A percentile compares a stretch with the other conserved stretches of the same genome.
These are phyloP conservation scores for Hevea brasiliensis DNA, from an alignment of 345 rosid genomes.

Conservation along the genomic window DNA sequence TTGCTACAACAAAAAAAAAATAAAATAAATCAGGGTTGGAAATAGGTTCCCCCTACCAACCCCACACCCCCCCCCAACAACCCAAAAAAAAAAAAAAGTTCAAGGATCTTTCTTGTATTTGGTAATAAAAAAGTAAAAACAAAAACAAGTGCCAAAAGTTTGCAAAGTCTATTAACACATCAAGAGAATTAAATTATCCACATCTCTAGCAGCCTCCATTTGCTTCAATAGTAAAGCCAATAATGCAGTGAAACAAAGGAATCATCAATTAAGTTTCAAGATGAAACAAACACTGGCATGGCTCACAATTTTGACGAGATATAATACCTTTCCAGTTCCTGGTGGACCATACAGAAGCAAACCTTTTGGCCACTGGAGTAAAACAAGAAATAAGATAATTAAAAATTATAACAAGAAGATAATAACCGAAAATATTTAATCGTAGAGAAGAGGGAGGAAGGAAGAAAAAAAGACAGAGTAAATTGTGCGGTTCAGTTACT, in stretches of 20 bases:
- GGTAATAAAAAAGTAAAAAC: no score
- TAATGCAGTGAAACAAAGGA: not conserved
- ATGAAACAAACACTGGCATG: not conserved
- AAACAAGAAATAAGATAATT: not conserved
- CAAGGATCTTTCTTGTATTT: not conserved
- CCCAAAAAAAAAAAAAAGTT: not conserved
- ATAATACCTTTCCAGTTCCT: slow-evolving; percentile 85
- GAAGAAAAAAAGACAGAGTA: not conserved
- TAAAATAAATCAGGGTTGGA: no score
- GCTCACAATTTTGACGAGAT: not conserved
- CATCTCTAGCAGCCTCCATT: not conserved
- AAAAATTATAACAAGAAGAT: not conserved
- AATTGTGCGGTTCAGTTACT: slow-evolving; percentile 30
- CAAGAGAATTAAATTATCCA: not conserved
- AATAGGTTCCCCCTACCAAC: no score
- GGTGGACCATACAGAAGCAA: slow-evolving; percentile 90
- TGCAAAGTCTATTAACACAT: not conserved
- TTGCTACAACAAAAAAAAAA: not conserved
- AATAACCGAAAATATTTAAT: slow-evolving; percentile 10
- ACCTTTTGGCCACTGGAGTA: slow-evolving; percentile 76
- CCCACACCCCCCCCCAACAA: no score
- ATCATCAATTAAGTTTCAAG: not conserved
- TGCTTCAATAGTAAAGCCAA: not conserved
- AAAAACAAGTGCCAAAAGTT: not conserved
- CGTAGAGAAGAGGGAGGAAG: not conserved